These are phyloP conservation scores for Pezicula carpinea DNA, from an alignment of 2,329 filamentous ascomycete genomes.

Conservation along the genomic window DNA sequence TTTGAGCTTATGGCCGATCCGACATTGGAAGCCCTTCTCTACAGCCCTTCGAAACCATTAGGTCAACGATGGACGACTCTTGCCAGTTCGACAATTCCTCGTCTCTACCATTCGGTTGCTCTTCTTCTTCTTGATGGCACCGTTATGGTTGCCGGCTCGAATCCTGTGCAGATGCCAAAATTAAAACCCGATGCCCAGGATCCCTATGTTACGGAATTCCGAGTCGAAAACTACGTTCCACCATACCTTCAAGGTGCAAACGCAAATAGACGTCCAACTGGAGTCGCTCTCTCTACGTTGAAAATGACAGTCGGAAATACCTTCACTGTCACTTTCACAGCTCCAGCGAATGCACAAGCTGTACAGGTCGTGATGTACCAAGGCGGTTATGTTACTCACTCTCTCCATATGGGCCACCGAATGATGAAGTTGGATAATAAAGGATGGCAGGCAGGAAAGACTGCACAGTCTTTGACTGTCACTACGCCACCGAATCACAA, in stretches of 20 bases:
- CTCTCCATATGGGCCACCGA: conserved; percentile 56
- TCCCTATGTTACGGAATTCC: conserved; percentile 54
- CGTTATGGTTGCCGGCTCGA: conserved; percentile 53
- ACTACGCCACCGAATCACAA: conserved; percentile 50
- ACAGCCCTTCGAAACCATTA: conserved; percentile 46
- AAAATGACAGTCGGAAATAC: conserved; percentile 34
- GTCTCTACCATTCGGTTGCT: conserved; percentile 58
- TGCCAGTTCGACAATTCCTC: conserved; percentile 36
- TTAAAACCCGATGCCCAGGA: conserved; percentile 38
- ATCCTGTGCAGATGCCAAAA: conserved; percentile 54
- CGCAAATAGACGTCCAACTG: conserved; percentile 40
- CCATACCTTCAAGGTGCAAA: conserved; percentile 52
- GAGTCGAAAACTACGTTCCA: conserved; percentile 57
- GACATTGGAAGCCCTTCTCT: conserved; percentile 51
- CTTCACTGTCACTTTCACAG: conserved; percentile 44
- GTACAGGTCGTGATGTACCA: conserved; percentile 51
- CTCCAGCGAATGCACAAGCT: conserved; percentile 34
- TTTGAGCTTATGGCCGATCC: conserved; percentile 52
- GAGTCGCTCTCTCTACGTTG: conserved; percentile 40
- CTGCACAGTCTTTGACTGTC: conserved; percentile 42
- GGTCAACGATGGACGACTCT: conserved; percentile 44
- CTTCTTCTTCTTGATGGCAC: conserved; percentile 56
- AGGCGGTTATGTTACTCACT: conserved; percentile 57
- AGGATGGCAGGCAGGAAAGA: conserved; percentile 39
- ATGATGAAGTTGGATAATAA: conserved; percentile 48